Evolutionary conservation across 2,329 filamentous ascomycete species (phyloP), one percentile per base, ranked within the genome.

Genomic region (Penicillium hordei): DNA sequence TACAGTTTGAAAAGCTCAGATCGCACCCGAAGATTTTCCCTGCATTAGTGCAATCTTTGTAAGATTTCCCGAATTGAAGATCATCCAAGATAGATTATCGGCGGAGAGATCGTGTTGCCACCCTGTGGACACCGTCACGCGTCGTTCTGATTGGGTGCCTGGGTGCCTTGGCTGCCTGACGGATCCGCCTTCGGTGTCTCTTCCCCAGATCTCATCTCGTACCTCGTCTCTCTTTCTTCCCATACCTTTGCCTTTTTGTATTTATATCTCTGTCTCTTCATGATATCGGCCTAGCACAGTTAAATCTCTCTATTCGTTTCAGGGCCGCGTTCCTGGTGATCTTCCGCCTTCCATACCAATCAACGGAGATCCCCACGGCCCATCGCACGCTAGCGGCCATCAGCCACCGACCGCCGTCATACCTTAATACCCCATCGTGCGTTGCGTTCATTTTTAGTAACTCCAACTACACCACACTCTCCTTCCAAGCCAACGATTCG

Each of bases 311-410:
- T 36, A 25, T 43, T 43, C 13, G 21, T 13, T 51, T 23, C 17
- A 43, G 46, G 45, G 46, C n/a, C n/a, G 21, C 29, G 51, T 60
- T 33, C 52, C 58, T 58, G 62, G 45, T 53, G 63, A 64, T 62
- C 51, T 27, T 64, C 61, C 48, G 54, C 51, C 25, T 43, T 48
- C 31, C 42, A 42, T 56, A 63, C 60, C 60, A 55, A 59, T 60
- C 52, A 55, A 54, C 40, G 63, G 57, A 60, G 58, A 60, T 65
- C 65, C 34, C 63, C 63, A 60, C 64, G 55, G 40, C 34, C 13
- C 19, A 43, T 53, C 52, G 25, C 43, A 27, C 52, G 48, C 57
- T 65, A 65, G 64, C 57, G 43, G 44, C 44, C 40, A 53, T 34
- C n/a, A 52, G 60, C 55, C 45, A 59, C 65, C 59, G 48, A 60